These are phyloP conservation scores for Dalbergia oliveri DNA, from an alignment of 306 rosid genomes.

Conservation along the genomic window DNA sequence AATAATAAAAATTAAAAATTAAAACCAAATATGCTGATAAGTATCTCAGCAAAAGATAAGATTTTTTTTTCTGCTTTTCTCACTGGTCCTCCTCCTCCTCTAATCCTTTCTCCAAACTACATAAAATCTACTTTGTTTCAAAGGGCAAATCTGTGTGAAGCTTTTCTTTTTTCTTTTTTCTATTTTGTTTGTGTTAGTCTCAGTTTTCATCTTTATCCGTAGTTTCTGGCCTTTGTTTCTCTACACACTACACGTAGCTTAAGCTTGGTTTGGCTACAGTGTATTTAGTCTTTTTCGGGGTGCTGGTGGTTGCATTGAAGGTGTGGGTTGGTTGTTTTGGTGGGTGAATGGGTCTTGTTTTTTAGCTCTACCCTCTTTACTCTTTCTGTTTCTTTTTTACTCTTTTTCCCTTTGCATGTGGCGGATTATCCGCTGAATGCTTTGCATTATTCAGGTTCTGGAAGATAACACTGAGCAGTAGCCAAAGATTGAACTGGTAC, in stretches of 20 bases:
- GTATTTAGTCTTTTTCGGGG: slow-evolving; percentile 46
- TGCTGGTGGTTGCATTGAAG: slow-evolving; percentile 57
- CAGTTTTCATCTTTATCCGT: too few species aligned
- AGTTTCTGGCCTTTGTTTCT: not conserved
- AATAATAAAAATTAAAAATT: too few species aligned
- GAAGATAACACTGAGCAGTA: not conserved
- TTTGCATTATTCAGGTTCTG: slow-evolving; percentile 56
- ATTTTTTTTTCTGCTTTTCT: slow-evolving; percentile 1
- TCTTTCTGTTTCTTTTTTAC: not conserved
- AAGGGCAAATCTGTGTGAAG: not conserved
- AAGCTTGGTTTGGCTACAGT: slow-evolving; percentile 36
- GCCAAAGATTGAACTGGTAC: slow-evolving; percentile 34
- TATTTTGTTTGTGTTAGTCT: too few species aligned
- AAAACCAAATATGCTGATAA: too few species aligned
- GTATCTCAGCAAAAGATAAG: too few species aligned
- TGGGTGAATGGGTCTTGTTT: slow-evolving; percentile 53
- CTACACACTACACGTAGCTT: not conserved
- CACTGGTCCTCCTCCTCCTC: not conserved
- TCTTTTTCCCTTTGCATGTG: slow-evolving; percentile 61
- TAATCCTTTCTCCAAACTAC: slow-evolving; percentile 6
- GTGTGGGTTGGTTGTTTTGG: not conserved
- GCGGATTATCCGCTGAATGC: slow-evolving; percentile 59
- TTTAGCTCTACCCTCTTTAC: slow-evolving; percentile 22
- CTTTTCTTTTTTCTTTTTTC: too few species aligned
- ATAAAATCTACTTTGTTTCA: not conserved